Evolutionary conservation across 345 rosid genomes (phyloP), one percentile per base, ranked within the genome.

Genomic region (Brassica cretica): DNA sequence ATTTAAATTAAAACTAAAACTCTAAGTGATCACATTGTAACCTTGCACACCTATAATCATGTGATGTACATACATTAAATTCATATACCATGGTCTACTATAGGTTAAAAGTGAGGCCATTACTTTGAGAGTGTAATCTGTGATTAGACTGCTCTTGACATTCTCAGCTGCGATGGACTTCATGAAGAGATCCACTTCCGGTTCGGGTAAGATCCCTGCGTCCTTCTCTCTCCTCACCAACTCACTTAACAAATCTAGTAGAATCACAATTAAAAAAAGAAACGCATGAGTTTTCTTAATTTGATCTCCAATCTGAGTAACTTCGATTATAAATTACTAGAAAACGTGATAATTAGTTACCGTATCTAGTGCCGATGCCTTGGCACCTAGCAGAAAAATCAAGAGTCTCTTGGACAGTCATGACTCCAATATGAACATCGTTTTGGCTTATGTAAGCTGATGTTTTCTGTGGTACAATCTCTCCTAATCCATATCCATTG

Each of bases 361-460:
- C 99, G 46, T 88, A 87, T 89, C 99, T 82, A 11, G 86, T 84
- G 7, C 99, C 99, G 55, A 91, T 90, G 9, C 99, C 99, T 78
- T 86, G 97, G 71, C 99, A 94, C 60, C 97, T 87, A 9, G 98
- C 97, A 2, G 98, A 94, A 83, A 94, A 94, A 82, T 94, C 98
- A 0, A 94, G 79, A 10, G 98, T 94, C 82, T 94, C 98, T 86
- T 86, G 90, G 6, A 94, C 98, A 0, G 98, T 94, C 98, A 94
- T 82, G 15, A 84, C 90, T 76, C 95, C 98, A 2, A 88, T 78
- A 73, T 94, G 98, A 80, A 89, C 93, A 78, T 94, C 98, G 56
- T 92, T 91, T 82, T 92, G 98, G 71, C 98, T 90, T 65, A 94
- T 92, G 62, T 91, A 94, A 1, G 98, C 98, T 2, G 98, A 91